Percentiles rank a stretch among this genome's conserved stretches.
These are phyloP conservation scores for Rachicladosporium sp. DNA, from an alignment of 2,329 filamentous ascomycete genomes.

Conservation along the genomic window DNA sequence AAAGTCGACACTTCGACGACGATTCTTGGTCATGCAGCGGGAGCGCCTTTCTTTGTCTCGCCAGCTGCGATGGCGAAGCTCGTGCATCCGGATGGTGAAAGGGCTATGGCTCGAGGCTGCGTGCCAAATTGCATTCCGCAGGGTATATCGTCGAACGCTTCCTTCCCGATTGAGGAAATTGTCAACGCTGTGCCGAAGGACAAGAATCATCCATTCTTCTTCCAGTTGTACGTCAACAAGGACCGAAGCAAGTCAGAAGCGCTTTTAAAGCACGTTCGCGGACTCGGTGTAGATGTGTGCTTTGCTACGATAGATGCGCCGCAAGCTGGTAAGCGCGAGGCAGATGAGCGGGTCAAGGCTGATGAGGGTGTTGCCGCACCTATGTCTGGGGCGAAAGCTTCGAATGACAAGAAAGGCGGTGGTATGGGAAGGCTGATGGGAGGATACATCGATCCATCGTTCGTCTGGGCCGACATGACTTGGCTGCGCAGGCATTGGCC, in stretches of 20 bases:
- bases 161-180: no score
- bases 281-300: slow-evolving; percentile 39
- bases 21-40: slow-evolving; percentile 22
- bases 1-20: slow-evolving; percentile 22
- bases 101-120: slow-evolving; percentile 22
- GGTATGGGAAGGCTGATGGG: slow-evolving; percentile 44
- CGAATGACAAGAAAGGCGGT: slow-evolving; percentile 43
- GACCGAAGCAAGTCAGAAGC: slow-evolving; percentile 39
- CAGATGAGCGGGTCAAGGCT: slow-evolving; percentile 33
- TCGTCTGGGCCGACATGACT: slow-evolving; percentile 37
- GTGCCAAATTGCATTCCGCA: slow-evolving; percentile 17
- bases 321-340: slow-evolving; percentile 43
- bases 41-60: slow-evolving; percentile 26
- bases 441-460: slow-evolving; percentile 42
- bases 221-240: slow-evolving; percentile 52
- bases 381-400: slow-evolving; percentile 29
- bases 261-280: slow-evolving; percentile 35
- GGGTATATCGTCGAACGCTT: slow-evolving; percentile 22
- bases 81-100: slow-evolving; percentile 26
- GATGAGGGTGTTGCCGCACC: slow-evolving; percentile 30
- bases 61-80: slow-evolving; percentile 27
- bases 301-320: slow-evolving; percentile 50
- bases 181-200: not conserved
- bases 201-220: slow-evolving; percentile 32
- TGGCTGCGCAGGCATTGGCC: slow-evolving; percentile 33